Base-by-base conservation (phyloP, 768 basidiomycete species). In the Wakefieldia striispora region DNA sequence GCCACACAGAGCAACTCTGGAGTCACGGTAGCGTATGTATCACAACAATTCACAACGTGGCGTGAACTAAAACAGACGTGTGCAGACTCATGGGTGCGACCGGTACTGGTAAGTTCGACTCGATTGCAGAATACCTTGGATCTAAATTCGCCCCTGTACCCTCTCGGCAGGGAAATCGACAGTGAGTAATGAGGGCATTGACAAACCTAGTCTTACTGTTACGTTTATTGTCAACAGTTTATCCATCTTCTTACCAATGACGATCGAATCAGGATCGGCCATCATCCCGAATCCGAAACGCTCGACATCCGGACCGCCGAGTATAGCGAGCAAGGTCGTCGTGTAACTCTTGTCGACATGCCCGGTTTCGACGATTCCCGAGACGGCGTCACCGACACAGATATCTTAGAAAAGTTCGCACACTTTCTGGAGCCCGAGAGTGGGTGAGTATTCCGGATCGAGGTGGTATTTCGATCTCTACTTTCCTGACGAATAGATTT, bases 341-440 rank as follows among this genome's bases (percentile, higher is more conserved):
- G 26, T 13, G 44, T 60, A 29, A 54, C 45, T 12, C 46, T 62
- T 4, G 51, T 64, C 31, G 62, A 64, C 40, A 58, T 58, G 3
- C 40, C 48, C 4, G 48, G 47, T 12, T 48, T 49, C 19, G 41
- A 49, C 40, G 47, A 49, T 52, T 56, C 61, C 5, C 47, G 40
- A n/a, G 48, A 49, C 13, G 52, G 43, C 8, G 26, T 46, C 4
- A 55, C 55, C 4, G 63, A 65, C 29, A 51, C 54, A 11, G 60
- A 61, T 17, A 59, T 61, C 38, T 48, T 65, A 17, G 46, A 53
- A 6, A 47, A 49, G 26, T 61, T 64, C 17, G 40, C 38, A 14
- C 17, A 26, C 2, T 45, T 23, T 14, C 39, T 54, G 31, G 45
- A 43, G 26, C 45, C 50, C n/a, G 41, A 43, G 21, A 43, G 2